Evolutionary conservation across 768 basidiomycete species (phyloP).

Genomic region (Leccinum variicolor): DNA sequence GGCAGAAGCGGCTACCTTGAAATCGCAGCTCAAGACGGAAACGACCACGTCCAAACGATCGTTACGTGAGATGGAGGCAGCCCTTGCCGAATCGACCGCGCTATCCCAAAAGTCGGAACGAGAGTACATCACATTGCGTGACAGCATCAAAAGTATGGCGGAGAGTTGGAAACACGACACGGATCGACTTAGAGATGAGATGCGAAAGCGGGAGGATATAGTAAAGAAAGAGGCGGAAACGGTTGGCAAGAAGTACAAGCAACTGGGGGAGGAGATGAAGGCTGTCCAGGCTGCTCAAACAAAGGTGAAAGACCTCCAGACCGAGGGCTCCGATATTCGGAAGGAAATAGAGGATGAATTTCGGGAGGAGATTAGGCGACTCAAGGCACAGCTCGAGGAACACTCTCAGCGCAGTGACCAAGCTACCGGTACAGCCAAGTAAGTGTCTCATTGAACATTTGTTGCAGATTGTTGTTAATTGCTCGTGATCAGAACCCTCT

Average conservation of each 20-base stretch:
- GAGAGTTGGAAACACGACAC: constrained; percentile 75
- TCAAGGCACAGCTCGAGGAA: constrained; percentile 54
- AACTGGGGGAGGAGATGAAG: constrained; percentile 61
- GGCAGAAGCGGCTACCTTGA: constrained; percentile 64
- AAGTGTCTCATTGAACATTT: constrained; percentile 20
- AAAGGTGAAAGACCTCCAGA: constrained; percentile 48
- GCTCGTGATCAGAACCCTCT: constrained; percentile 42
- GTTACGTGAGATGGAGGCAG: constrained; percentile 75
- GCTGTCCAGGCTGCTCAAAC: constrained; percentile 43
- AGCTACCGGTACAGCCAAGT: constrained; percentile 63
- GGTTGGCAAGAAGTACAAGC: constrained; percentile 65
- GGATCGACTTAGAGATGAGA: constrained; percentile 67
- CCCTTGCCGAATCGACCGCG: constrained; percentile 70
- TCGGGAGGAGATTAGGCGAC: constrained; percentile 48
- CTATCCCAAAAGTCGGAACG: constrained; percentile 78
- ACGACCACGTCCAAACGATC: constrained; percentile 69
- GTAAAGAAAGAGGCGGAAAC: constrained; percentile 65
- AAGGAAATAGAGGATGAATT: constrained; percentile 62
- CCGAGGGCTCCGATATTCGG: constrained; percentile 46
- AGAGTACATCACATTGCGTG: constrained; percentile 77
- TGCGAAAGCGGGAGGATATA: constrained; percentile 70
- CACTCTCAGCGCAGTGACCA: constrained; percentile 53
- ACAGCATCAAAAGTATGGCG: constrained; percentile 69
- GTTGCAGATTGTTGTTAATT: background rate
- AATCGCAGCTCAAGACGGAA: constrained; percentile 70